Percentiles rank a stretch among this genome's conserved stretches.
phyloP scores from a whole-genome alignment of 2,329 filamentous ascomycete genomes.

The Sordariomycetes sp. region DNA sequence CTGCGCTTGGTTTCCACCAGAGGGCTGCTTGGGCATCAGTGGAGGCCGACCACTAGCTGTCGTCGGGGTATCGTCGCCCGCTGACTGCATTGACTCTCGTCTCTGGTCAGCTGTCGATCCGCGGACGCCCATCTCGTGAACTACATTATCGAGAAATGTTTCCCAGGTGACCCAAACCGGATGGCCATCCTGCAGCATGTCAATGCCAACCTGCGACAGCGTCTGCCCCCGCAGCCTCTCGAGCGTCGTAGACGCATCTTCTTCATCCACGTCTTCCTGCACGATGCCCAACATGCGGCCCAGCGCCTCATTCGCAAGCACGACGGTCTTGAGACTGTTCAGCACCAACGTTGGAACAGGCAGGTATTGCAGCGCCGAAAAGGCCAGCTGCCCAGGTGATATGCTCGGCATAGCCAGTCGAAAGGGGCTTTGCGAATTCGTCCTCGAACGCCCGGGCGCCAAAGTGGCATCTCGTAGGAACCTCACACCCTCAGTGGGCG shows the following conservation, averaged over 20 bases:
- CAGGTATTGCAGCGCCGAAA: conserved; percentile 63
- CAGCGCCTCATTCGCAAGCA: conserved; percentile 70
- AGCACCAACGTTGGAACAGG: conserved; percentile 65
- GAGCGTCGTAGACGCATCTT: conserved; percentile 34
- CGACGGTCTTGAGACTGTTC: conserved; percentile 58
- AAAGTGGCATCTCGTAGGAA: conserved; percentile 15
- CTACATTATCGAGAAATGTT: conserved; percentile 44
- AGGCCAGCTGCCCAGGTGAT: conserved; percentile 46
- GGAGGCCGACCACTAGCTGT: too few species aligned
- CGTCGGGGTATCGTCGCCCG: conserved; percentile 30
- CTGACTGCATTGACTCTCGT: too few species aligned
- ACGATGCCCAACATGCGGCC: conserved; percentile 57
- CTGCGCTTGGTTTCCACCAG: conserved; percentile 26
- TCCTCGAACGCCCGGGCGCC: conserved; percentile 8
- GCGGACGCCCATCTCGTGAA: conserved; percentile 28
- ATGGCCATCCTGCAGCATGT: conserved; percentile 60
- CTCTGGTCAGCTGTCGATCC: background rate
- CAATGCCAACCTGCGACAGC: conserved; percentile 61
- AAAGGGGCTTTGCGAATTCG: conserved; percentile 26
- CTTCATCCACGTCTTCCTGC: conserved; percentile 25
- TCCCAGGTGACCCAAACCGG: conserved; percentile 53
- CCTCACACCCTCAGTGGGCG: conserved; percentile 5
- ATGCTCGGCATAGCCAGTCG: conserved; percentile 35
- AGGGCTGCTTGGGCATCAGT: conserved; percentile 16
- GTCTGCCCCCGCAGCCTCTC: conserved; percentile 57